These are phyloP conservation scores for Suhomyces xylopsoci DNA, from an alignment of 805 yeast genomes.

Conservation along the genomic window DNA sequence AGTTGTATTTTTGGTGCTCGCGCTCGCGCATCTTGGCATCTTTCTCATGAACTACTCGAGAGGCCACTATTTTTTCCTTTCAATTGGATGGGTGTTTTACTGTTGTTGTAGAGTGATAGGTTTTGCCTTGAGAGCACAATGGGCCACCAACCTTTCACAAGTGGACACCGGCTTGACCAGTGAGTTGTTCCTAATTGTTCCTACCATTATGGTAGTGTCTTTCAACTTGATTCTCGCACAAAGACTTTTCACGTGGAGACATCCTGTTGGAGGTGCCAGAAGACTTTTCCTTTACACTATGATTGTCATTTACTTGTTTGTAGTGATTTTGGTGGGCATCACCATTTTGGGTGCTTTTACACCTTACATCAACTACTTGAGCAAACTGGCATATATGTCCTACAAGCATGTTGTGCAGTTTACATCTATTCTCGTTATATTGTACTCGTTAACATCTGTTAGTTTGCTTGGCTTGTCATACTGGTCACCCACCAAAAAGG, in stretches of 20 bases:
- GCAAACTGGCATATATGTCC: constrained; percentile 41
- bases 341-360: constrained; percentile 61
- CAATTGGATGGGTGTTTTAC: constrained; percentile 53
- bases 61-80: constrained; percentile 61
- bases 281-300: constrained; percentile 48
- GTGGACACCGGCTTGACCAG: constrained; percentile 11
- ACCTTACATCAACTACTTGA: constrained; percentile 57
- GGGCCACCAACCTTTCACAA: constrained; percentile 39
- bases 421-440: constrained; percentile 26
- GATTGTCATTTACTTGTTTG: constrained; percentile 50
- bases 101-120: constrained; percentile 55
- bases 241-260: constrained; percentile 72
- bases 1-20: constrained; percentile 49
- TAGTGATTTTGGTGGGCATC: constrained; percentile 57
- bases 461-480: constrained; percentile 50
- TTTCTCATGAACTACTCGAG: constrained; percentile 47
- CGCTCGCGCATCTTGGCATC: constrained; percentile 44
- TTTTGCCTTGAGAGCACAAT: constrained; percentile 52
- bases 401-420: constrained; percentile 41
- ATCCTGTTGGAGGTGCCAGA: constrained; percentile 63
- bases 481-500: constrained; percentile 52
- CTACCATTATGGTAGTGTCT: constrained; percentile 58
- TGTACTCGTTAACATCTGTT: constrained; percentile 54
- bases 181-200: constrained; percentile 47
- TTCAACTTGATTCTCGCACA: constrained; percentile 65